Percentiles rank a stretch among this genome's conserved stretches.
Evolutionary conservation across 169 alveolate species (phyloP).

Genomic region (Neospora caninum): DNA sequence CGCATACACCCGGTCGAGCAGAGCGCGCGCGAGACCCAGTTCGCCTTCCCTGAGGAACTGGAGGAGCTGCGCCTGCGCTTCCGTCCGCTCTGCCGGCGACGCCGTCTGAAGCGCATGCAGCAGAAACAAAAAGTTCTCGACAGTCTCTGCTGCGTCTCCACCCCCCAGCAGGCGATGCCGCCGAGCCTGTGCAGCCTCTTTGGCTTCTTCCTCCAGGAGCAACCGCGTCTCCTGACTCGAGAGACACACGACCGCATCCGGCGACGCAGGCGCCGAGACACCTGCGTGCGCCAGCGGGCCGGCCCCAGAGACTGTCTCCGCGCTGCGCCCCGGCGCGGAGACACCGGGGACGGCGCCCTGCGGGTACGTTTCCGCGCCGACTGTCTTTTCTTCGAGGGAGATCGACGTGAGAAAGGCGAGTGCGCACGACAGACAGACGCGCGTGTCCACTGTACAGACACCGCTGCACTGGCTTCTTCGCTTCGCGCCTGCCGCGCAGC

Average conservation of each 20-base stretch:
- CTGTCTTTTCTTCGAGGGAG: background rate
- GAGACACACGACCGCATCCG: background rate
- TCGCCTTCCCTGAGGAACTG: background rate
- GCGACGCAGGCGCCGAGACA: background rate
- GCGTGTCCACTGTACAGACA: background rate
- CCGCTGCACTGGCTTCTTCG: background rate
- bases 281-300: too few relatives aligned
- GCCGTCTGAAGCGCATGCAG: background rate
- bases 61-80: background rate
- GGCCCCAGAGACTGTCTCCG: too few relatives aligned
- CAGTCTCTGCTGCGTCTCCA: background rate
- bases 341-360: background rate
- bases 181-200: background rate
- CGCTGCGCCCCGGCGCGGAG: background rate
- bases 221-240: background rate
- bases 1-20: too few relatives aligned
- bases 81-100: background rate
- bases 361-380: background rate
- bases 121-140: background rate
- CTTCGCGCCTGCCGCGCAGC: background rate
- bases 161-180: background rate
- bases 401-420: conserved; percentile 14
- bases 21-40: background rate
- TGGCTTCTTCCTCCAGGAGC: background rate
- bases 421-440: conserved; percentile 32